These are phyloP conservation scores for Melocanna baccifera DNA, from an alignment of 176 grass and related monocot genomes.

Conservation along the genomic window DNA sequence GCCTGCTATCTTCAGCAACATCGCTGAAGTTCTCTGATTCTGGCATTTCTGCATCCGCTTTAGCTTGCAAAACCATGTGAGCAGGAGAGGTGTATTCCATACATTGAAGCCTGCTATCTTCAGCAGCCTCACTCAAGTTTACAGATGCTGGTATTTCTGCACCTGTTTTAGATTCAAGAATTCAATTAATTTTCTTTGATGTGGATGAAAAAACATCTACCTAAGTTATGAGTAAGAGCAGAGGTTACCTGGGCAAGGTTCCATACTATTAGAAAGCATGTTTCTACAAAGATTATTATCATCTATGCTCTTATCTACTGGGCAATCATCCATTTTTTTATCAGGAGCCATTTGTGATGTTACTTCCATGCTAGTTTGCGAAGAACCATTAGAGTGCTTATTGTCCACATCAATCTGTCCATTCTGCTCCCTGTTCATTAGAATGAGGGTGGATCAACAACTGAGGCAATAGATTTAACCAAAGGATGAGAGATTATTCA, in stretches of 20 bases:
- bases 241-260: constrained; percentile 49
- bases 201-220: constrained; percentile 15
- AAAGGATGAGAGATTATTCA: constrained; percentile 4
- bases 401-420: constrained; percentile 27
- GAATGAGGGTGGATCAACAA: constrained; percentile 26
- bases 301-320: constrained; percentile 17
- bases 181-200: constrained; percentile 11
- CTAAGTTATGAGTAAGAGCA: not conserved
- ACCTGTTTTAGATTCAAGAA: constrained; percentile 41
- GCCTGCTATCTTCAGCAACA: not conserved
- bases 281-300: constrained; percentile 28
- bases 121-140: constrained; percentile 33
- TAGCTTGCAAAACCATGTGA: constrained; percentile 35
- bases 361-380: constrained; percentile 24
- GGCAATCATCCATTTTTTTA: constrained; percentile 28
- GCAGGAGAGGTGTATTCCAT: constrained; percentile 57
- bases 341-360: constrained; percentile 16
- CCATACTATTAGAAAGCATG: constrained; percentile 22
- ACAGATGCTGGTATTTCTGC: constrained; percentile 38
- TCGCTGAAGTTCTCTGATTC: constrained; percentile 30
- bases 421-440: constrained; percentile 30
- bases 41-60: constrained; percentile 30
- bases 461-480: constrained; percentile 2
- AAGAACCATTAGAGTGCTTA: constrained; percentile 16
- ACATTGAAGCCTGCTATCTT: constrained; percentile 10